These are phyloP conservation scores for Saposhnikovia divaricata DNA, from an alignment of 129 eudicot species.

Conservation along the genomic window DNA sequence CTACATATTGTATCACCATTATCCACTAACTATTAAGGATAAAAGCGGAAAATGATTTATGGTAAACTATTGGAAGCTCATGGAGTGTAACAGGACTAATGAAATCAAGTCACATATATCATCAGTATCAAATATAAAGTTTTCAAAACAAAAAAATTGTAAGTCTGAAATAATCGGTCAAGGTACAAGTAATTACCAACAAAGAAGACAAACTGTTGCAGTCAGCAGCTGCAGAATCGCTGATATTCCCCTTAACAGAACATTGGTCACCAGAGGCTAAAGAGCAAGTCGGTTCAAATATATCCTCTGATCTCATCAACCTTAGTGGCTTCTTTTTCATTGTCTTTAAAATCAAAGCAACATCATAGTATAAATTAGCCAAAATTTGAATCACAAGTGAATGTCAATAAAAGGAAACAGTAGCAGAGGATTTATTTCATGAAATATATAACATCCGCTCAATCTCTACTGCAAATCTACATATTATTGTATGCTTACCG, in stretches of 20 bases:
- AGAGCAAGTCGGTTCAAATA: background rate
- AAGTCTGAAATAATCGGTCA: background rate
- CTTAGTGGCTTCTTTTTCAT: background rate
- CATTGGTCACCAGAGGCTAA: background rate
- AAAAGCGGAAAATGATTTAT: background rate
- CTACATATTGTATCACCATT: background rate
- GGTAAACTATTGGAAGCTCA: background rate
- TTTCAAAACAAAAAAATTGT: background rate
- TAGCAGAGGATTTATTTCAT: background rate
- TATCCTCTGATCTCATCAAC: background rate
- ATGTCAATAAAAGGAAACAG: background rate
- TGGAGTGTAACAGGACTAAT: background rate
- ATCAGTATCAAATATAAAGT: background rate
- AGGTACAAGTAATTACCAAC: background rate
- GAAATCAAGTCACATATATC: background rate
- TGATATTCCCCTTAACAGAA: background rate
- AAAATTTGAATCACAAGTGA: background rate
- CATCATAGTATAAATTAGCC: background rate
- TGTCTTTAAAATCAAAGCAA: background rate
- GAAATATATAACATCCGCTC: background rate
- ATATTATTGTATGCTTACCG: background rate
- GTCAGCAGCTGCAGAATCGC: background rate
- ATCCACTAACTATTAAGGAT: no score
- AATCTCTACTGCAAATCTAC: background rate
- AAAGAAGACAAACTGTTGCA: background rate